A percentile compares a stretch with the other conserved stretches of the same genome.
Evolutionary conservation across 257 asterid genomes (phyloP).

Genomic region (Lithospermum erythrorhizon): DNA sequence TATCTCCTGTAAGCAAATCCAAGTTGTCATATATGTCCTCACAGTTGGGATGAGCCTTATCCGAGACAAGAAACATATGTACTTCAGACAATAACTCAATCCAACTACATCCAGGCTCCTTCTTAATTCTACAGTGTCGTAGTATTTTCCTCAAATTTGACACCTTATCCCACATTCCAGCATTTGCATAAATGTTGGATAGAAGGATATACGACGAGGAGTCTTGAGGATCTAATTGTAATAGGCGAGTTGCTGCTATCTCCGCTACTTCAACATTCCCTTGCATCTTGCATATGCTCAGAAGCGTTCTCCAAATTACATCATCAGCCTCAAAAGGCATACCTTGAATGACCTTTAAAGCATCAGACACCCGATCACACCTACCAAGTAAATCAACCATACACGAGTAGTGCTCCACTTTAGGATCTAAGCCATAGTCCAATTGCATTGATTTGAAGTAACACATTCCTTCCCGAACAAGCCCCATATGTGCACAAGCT

Average conservation of each 20-base stretch:
- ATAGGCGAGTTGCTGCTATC: too few relatives aligned
- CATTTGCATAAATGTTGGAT: slow-evolving; percentile 28
- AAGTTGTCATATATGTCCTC: slow-evolving; percentile 47
- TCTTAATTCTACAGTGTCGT: slow-evolving; percentile 50
- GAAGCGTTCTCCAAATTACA: slow-evolving; percentile 74
- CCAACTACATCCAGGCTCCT: slow-evolving; percentile 96
- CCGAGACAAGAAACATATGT: slow-evolving; percentile 76
- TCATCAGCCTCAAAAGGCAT: too few relatives aligned
- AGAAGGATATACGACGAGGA: slow-evolving; percentile 68
- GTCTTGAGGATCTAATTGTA: slow-evolving; percentile 55
- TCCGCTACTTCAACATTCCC: slow-evolving; percentile 37
- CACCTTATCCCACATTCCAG: too few relatives aligned
- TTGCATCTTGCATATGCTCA: slow-evolving; percentile 66
- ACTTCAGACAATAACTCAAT: slow-evolving; percentile 69
- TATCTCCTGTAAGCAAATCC: slow-evolving; percentile 41
- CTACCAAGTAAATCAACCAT: too few relatives aligned
- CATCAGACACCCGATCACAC: too few relatives aligned
- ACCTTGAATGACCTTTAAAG: too few relatives aligned
- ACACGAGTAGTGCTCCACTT: slow-evolving; percentile 18
- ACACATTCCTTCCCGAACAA: slow-evolving; percentile 44
- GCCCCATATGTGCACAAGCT: slow-evolving; percentile 82
- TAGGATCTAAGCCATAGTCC: slow-evolving; percentile 51
- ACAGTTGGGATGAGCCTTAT: slow-evolving; percentile 75
- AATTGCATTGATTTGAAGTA: slow-evolving; percentile 54
- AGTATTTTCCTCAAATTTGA: slow-evolving; percentile 46